Evolutionary conservation across 345 rosid genomes (phyloP).

Genomic region (Hypericum perforatum): DNA sequence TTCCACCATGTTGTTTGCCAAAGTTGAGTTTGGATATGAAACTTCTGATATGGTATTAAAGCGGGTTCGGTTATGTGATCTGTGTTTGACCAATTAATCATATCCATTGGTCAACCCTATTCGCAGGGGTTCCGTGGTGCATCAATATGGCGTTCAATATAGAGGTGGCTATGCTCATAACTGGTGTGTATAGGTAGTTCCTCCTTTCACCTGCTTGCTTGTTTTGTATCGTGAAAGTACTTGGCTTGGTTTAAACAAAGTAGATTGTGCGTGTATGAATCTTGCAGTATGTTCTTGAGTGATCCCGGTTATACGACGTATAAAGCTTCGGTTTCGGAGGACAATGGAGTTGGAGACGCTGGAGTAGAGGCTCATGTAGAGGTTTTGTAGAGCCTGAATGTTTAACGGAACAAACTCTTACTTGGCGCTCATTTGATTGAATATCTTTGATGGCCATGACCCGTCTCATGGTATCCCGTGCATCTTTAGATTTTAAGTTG

Average conservation of each 20-base stretch:
- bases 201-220: neutral
- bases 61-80: too few relatives aligned
- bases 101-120: neutral
- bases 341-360: slow-evolving; percentile 12
- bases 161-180: slow-evolving; percentile 31
- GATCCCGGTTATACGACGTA: slow-evolving; percentile 41
- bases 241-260: slow-evolving; percentile 1
- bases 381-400: slow-evolving; percentile 15
- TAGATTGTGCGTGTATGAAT: slow-evolving; percentile 1
- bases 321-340: slow-evolving; percentile 18
- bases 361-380: slow-evolving; percentile 21
- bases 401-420: neutral
- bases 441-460: too few relatives aligned
- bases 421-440: too few relatives aligned
- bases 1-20: too few relatives aligned
- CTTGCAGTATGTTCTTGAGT: slow-evolving; percentile 34
- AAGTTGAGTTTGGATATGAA: too few relatives aligned
- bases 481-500: too few relatives aligned
- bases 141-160: slow-evolving; percentile 28
- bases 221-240: neutral
- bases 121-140: slow-evolving; percentile 28
- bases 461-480: too few relatives aligned
- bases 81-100: too few relatives aligned
- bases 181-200: slow-evolving; percentile 44
- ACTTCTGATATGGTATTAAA: too few relatives aligned